Base-by-base conservation (phyloP, 2,329 filamentous ascomycete species). In the Raffaelea deltoideospora region DNA sequence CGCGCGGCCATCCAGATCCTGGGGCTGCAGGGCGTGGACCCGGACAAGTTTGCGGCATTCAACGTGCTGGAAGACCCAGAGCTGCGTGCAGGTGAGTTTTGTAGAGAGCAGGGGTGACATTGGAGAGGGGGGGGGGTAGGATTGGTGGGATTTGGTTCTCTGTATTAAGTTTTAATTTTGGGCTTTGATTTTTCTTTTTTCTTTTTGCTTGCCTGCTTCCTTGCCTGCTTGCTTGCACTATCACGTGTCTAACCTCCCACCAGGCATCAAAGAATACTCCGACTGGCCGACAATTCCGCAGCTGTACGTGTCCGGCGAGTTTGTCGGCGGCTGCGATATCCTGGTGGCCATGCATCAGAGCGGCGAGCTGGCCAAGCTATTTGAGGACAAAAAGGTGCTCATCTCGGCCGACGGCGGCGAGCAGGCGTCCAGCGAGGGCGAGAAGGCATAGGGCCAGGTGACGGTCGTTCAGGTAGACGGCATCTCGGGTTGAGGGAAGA, bases 251-350 rank as follows among this genome's bases (percentile, higher is more conserved):
- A n/a, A n/a, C n/a, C n/a, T n/a, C n/a, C n/a, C 6, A 31, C 31
- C 46, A 87, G 88, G 90, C 36, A 94, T 98, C 64, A 98, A 98
- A 64, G 88, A 98, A 61, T 98, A 90, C 67, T 94, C 87, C 2
- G 90, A 96, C 55, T 98, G 90, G 90, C 90, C 90, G 13, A 98
- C 90, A 17, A 96, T 98, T 55, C 90, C 90, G 7, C 90, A 98
- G 59, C 69, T 98, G 15, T 98, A 96, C 60, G 69, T 98, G 35
- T 76, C 92, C 44, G 88, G 88, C 63, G 88, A 98, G 56, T 98
- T 98, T 55, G 68, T 98, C 33, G 90, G 90, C 38, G 90, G 90
- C n/a, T 95, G 87, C 56, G 90, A 98, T 58, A 98, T 98, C 45
- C 59, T 98, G 49, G 79, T 96, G 56, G 81, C 79, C 3, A 96